Conservation (phyloP, 495 filamentous ascomycete genomes). For the Penicillium desertorum region DNA sequence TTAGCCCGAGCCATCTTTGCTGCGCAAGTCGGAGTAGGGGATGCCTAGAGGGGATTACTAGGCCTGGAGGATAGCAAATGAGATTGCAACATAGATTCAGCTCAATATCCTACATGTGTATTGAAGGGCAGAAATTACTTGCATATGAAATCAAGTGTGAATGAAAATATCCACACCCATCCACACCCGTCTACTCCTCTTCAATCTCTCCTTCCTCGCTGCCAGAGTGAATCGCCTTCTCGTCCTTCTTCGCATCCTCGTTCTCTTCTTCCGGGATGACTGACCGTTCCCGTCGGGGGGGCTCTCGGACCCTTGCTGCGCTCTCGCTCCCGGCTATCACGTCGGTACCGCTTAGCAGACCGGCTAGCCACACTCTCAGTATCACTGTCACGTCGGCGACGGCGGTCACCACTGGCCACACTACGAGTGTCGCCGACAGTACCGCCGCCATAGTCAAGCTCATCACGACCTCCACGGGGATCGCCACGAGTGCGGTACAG, state of each 20-base stretch:
- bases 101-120: conserved; percentile 5
- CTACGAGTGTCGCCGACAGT: conserved; percentile 73
- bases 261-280: conserved; percentile 34
- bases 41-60: not conserved
- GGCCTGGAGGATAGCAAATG: not conserved
- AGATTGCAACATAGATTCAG: conserved; percentile 4
- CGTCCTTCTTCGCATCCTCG: conserved; percentile 54
- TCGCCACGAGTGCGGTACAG: conserved; percentile 81
- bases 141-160: conserved; percentile 2
- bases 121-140: conserved; percentile 6
- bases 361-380: conserved; percentile 67
- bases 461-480: conserved; percentile 68
- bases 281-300: conserved; percentile 58
- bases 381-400: conserved; percentile 69
- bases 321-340: conserved; percentile 46
- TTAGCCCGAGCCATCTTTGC: not conserved
- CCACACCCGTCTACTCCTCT: conserved; percentile 49
- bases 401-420: conserved; percentile 56
- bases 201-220: conserved; percentile 99
- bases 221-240: conserved; percentile 71
- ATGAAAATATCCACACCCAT: not conserved
- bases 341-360: conserved; percentile 48
- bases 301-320: conserved; percentile 63
- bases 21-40: not conserved
- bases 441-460: conserved; percentile 89